Evolutionary conservation across 768 basidiomycete species (phyloP), one percentile per base, ranked within the genome.

Genomic region (Psilocybe azurescens): DNA sequence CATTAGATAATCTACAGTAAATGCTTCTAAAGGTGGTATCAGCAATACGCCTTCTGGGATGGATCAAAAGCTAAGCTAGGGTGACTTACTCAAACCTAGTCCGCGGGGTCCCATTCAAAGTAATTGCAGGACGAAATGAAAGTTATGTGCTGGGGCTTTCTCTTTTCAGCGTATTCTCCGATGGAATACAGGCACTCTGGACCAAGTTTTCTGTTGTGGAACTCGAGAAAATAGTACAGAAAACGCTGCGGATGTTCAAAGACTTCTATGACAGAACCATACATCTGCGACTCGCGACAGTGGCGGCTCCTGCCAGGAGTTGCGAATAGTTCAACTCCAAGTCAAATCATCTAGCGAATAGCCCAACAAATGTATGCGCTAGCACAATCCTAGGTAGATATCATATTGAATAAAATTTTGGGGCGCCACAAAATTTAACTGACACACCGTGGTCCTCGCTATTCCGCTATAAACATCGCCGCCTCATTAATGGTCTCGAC

Each of bases 1-100:
- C 41, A 61, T 63, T 65, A 65, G 56, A 53, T 62, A 63, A 60
- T 60, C 57, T 13, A 24, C 30, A 11, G 20, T n/a, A 44, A 47
- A 51, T 50, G 59, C 61, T 67, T 60, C 64, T 60, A 63, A 52
- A 53, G 59, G 61, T 53, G 61, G 54, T 55, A 63, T 65, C 53
- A 56, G 51, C 55, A 51, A 63, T 62, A 54, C 39, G 39, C 36
- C 49, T 58, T 41, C 9, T 33, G 59, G 55, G 33, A 59, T 61
- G 55, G 63, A 47, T 55, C 55, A 56, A 48, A 14, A 18, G 46
- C n/a, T 48, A 24, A 18, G 52, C 11, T 53, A 53, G 18, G 5
- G 52, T 18, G 52, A 46, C 39, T 56, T 8, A 47, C 55, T 3
- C 16, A 4, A 46, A 38, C 44, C n/a, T 48, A 29, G 18, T 48